Evolutionary conservation across 2,329 filamentous ascomycete genomes (phyloP).

Genomic region (Fusarium coicis): DNA sequence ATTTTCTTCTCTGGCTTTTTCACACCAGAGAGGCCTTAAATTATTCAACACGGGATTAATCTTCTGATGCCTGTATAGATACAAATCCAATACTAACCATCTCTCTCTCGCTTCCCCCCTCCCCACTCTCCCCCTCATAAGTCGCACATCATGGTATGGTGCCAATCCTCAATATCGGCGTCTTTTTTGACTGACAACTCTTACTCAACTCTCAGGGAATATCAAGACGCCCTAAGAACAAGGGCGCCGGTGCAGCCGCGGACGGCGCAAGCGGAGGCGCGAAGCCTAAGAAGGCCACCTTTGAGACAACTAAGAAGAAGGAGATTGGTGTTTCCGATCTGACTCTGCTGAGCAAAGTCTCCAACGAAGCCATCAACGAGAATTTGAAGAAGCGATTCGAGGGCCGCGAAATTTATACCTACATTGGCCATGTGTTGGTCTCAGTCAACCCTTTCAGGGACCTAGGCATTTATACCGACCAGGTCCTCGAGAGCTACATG

Average conservation of each 20-base stretch:
- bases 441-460: slow-evolving; percentile 99
- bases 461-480: slow-evolving; percentile 96
- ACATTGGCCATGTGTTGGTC: slow-evolving; percentile 99
- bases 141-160: slow-evolving; percentile 50
- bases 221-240: slow-evolving; percentile 56
- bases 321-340: slow-evolving; percentile 98
- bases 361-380: slow-evolving; percentile 99
- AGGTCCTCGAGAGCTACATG: slow-evolving; percentile 91
- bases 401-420: slow-evolving; percentile 98
- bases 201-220: slow-evolving; percentile 47
- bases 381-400: slow-evolving; percentile 99
- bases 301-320: slow-evolving; percentile 98
- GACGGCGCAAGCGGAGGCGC: slow-evolving; percentile 55
- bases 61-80: slow-evolving; percentile 44
- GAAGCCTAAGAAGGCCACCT: slow-evolving; percentile 94
- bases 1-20: slow-evolving; percentile 27
- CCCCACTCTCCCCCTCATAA: slow-evolving; percentile 26
- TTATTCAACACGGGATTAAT: slow-evolving; percentile 18
- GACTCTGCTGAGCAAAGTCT: slow-evolving; percentile 97
- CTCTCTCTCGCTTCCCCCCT: slow-evolving; percentile 28
- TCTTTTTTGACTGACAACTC: slow-evolving; percentile 27
- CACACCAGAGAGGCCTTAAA: slow-evolving; percentile 19
- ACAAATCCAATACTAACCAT: slow-evolving; percentile 23
- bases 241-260: slow-evolving; percentile 52
- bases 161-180: slow-evolving; percentile 14